phyloP scores from a whole-genome alignment of 805 yeast genomes.

The Millerago galiae region DNA sequence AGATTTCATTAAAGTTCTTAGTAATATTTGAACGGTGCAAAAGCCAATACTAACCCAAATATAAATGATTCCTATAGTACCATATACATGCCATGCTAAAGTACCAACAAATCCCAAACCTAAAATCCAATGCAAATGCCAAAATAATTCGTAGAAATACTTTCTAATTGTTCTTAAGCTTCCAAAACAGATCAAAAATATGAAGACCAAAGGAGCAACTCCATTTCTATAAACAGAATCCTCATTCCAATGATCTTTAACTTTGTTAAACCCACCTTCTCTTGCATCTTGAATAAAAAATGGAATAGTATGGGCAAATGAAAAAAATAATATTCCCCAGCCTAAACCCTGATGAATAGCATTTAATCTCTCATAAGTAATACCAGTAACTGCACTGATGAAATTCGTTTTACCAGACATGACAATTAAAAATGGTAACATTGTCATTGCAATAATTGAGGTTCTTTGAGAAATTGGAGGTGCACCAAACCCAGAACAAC shows the following conservation, averaged over 20 bases:
- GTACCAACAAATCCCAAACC: slow-evolving; percentile 44
- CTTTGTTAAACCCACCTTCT: slow-evolving; percentile 43
- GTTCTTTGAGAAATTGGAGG: slow-evolving; percentile 53
- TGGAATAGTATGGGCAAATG: slow-evolving; percentile 45
- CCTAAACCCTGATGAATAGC: slow-evolving; percentile 36
- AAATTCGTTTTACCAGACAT: slow-evolving; percentile 48
- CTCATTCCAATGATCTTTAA: slow-evolving; percentile 19
- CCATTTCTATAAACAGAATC: slow-evolving; percentile 32
- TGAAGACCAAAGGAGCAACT: slow-evolving; percentile 40
- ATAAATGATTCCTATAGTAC: slow-evolving; percentile 32
- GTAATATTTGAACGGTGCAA: slow-evolving; percentile 43
- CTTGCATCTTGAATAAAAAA: slow-evolving; percentile 35
- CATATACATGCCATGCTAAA: slow-evolving; percentile 39
- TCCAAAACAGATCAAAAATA: slow-evolving; percentile 36
- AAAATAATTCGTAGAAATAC: slow-evolving; percentile 39
- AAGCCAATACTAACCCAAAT: slow-evolving; percentile 45
- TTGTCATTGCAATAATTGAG: slow-evolving; percentile 43
- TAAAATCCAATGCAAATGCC: slow-evolving; percentile 47
- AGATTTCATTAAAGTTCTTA: slow-evolving; percentile 40
- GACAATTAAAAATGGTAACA: slow-evolving; percentile 44
- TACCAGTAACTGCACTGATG: slow-evolving; percentile 43
- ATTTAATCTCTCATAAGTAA: slow-evolving; percentile 50
- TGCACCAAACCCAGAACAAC: slow-evolving; percentile 48
- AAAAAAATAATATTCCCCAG: slow-evolving; percentile 38
- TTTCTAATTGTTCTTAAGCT: slow-evolving; percentile 37